These are phyloP conservation scores for Aspergillus carlsbadensis DNA, from an alignment of 495 filamentous ascomycete species.

Conservation along the genomic window DNA sequence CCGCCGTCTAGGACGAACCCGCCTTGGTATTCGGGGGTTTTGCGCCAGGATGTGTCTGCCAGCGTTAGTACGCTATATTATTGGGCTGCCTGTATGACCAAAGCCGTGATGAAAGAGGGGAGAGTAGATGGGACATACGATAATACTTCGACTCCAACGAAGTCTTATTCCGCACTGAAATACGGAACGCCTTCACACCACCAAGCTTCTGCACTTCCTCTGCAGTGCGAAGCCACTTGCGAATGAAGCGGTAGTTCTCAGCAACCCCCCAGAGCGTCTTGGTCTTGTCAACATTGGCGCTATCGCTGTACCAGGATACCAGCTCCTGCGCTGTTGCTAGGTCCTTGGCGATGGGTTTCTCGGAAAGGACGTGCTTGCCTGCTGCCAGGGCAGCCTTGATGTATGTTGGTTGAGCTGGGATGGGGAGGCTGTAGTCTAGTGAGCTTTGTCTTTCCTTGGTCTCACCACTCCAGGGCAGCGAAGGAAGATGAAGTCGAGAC, in stretches of 20 bases:
- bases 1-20: slow-evolving; percentile 80
- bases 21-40: slow-evolving; percentile 67
- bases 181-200: slow-evolving; percentile 61
- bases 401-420: slow-evolving; percentile 38
- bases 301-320: slow-evolving; percentile 59
- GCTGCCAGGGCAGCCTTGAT: slow-evolving; percentile 54
- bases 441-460: not conserved
- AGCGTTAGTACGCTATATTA: not conserved
- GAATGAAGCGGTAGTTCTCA: slow-evolving; percentile 73
- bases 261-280: slow-evolving; percentile 63
- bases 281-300: slow-evolving; percentile 42
- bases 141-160: slow-evolving; percentile 57
- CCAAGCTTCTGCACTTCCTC: slow-evolving; percentile 61
- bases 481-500: slow-evolving; percentile 11
- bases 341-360: slow-evolving; percentile 78
- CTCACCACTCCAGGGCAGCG: not conserved
- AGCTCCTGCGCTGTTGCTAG: slow-evolving; percentile 60
- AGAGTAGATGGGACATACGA: slow-evolving; percentile 34
- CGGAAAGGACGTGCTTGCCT: slow-evolving; percentile 79
- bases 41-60: slow-evolving; percentile 70
- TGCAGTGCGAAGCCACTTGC: slow-evolving; percentile 54
- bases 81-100: not conserved
- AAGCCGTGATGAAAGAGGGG: not conserved
- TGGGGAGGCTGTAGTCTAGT: slow-evolving; percentile 31
- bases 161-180: slow-evolving; percentile 55